phyloP scores from a whole-genome alignment of 495 filamentous ascomycete genomes.

The Penicillium taxi region DNA sequence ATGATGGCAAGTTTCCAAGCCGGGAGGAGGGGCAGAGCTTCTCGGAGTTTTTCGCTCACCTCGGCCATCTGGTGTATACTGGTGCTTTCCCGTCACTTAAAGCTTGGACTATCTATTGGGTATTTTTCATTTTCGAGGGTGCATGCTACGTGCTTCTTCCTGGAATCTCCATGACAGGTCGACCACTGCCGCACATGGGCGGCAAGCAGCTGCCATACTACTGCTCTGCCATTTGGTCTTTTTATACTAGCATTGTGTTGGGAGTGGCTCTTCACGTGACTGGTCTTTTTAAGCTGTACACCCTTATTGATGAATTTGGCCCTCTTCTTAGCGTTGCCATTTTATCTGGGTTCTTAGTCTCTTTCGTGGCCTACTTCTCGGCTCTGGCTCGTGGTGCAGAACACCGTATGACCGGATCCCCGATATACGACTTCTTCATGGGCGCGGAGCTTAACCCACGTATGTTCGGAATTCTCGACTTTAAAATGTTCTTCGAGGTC shows the following conservation, averaged over 20 bases:
- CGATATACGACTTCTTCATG: slow-evolving; percentile 98
- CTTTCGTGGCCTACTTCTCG: slow-evolving; percentile 76
- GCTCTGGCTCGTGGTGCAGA: slow-evolving; percentile 69
- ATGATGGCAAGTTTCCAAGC: slow-evolving; percentile 70
- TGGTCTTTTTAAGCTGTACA: slow-evolving; percentile 84
- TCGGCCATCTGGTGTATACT: slow-evolving; percentile 63
- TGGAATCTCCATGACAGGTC: slow-evolving; percentile 75
- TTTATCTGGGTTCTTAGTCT: slow-evolving; percentile 72
- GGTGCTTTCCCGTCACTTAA: slow-evolving; percentile 70
- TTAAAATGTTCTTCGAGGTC: slow-evolving; percentile 99
- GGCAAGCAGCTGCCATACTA: slow-evolving; percentile 85
- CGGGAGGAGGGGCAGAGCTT: slow-evolving; percentile 58
- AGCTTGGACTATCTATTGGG: slow-evolving; percentile 91
- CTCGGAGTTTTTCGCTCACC: slow-evolving; percentile 56
- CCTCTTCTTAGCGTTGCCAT: slow-evolving; percentile 86
- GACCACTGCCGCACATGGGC: slow-evolving; percentile 72
- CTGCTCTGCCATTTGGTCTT: slow-evolving; percentile 80
- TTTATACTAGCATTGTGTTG: slow-evolving; percentile 74
- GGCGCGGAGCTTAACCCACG: slow-evolving; percentile 94
- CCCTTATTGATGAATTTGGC: slow-evolving; percentile 91
- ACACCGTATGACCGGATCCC: slow-evolving; percentile 88
- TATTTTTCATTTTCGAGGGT: slow-evolving; percentile 76
- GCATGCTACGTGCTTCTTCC: slow-evolving; percentile 75
- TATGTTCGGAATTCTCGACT: slow-evolving; percentile 87
- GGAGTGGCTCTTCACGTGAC: slow-evolving; percentile 64